A percentile compares a stretch with the other conserved stretches of the same genome.
Conservation (phyloP, 2,329 filamentous ascomycete species). For the Sporothrix mexicana region DNA sequence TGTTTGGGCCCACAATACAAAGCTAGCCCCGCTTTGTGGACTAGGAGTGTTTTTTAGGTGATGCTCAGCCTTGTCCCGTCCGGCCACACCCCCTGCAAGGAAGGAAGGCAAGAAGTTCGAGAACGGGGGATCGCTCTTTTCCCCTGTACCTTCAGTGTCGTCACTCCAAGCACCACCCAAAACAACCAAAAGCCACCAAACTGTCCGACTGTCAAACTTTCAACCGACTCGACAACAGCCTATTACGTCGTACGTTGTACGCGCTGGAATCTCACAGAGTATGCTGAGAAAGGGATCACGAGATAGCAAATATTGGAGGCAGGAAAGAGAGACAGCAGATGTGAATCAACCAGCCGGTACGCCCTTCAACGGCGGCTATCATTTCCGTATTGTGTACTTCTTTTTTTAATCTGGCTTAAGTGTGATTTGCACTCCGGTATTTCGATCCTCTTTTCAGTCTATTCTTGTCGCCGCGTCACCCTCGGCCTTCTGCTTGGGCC, state of each 20-base stretch:
- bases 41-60: slow-evolving; percentile 17
- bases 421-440: not conserved
- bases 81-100: slow-evolving; percentile 16
- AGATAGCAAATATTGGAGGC: too few relatives aligned
- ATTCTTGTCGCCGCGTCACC: not conserved
- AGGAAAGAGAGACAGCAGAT: not conserved
- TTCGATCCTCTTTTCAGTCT: not conserved
- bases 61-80: slow-evolving; percentile 27
- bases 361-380: not conserved
- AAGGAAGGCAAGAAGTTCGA: slow-evolving; percentile 14
- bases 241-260: not conserved
- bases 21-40: slow-evolving; percentile 18
- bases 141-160: not conserved
- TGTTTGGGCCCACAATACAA: slow-evolving; percentile 13
- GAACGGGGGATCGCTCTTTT: slow-evolving; percentile 17
- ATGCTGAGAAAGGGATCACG: not conserved
- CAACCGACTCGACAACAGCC: not conserved
- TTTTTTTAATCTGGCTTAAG: not conserved
- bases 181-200: not conserved
- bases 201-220: slow-evolving; percentile 12
- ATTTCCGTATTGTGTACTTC: too few relatives aligned
- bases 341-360: not conserved
- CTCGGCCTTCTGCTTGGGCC: not conserved
- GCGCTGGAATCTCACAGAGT: not conserved
- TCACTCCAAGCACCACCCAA: not conserved